Conservation (phyloP, 139 green algal genomes). For the Zygnema cylindricum region DNA sequence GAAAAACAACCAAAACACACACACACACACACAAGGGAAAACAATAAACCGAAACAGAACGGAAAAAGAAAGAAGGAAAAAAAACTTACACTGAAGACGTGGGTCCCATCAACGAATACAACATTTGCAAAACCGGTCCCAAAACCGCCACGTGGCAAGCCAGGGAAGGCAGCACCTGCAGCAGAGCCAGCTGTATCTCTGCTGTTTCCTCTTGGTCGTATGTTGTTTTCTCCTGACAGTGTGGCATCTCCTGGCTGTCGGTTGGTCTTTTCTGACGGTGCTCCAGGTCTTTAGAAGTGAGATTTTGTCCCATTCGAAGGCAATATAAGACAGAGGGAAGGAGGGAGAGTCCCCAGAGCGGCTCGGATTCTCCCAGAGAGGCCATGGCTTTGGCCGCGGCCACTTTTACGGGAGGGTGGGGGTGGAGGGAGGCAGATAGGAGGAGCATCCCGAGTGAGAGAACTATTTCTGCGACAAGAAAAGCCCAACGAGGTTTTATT, state of each 20-base stretch:
- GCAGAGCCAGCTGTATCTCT: not conserved
- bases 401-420: not conserved
- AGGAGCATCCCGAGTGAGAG: not conserved
- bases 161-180: not conserved
- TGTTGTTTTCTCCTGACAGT: too few species aligned
- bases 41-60: not conserved
- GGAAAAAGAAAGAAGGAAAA: not conserved
- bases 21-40: not conserved
- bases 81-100: not conserved
- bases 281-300: too few species aligned
- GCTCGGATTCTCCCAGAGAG: not conserved
- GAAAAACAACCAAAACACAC: not conserved
- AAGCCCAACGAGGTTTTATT: too few species aligned
- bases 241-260: not conserved
- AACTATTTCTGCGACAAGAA: not conserved
- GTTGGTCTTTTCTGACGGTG: too few species aligned
- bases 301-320: not conserved
- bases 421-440: not conserved
- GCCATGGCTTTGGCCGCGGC: constrained; percentile 2
- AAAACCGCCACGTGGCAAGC: constrained; percentile 12
- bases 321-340: not conserved
- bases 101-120: not conserved
- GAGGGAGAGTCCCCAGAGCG: not conserved
- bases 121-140: not conserved
- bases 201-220: not conserved